Evolutionary conservation across 1,284 basidiomycete species (phyloP).

Genomic region (Ceratobasidium sp.): DNA sequence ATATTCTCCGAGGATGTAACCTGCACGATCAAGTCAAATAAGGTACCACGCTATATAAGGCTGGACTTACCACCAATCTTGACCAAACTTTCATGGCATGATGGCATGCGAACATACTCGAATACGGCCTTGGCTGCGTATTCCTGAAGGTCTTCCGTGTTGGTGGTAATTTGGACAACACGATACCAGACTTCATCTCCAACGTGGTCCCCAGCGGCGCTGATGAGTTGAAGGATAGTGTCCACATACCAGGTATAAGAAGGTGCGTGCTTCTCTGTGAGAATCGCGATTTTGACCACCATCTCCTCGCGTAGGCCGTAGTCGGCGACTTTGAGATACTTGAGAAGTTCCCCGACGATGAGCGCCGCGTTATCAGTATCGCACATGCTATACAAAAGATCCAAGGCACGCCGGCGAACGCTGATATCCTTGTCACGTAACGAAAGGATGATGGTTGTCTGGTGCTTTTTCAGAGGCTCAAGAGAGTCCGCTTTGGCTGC

Average conservation of each 20-base stretch:
- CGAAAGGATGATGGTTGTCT: conserved; percentile 93
- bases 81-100: conserved; percentile 96
- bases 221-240: conserved; percentile 94
- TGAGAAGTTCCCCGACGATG: conserved; percentile 93
- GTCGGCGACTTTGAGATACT: conserved; percentile 94
- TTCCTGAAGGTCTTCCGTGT: conserved; percentile 95
- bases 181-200: conserved; percentile 99
- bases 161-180: conserved; percentile 97
- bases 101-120: conserved; percentile 86
- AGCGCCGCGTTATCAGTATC: conserved; percentile 94
- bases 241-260: conserved; percentile 98
- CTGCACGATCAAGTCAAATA: conserved; percentile 55
- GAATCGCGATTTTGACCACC: conserved; percentile 97
- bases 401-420: conserved; percentile 91
- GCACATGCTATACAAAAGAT: conserved; percentile 99
- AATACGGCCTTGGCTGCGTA: conserved; percentile 97
- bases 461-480: conserved; percentile 93
- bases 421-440: conserved; percentile 98
- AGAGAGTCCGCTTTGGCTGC: conserved; percentile 92
- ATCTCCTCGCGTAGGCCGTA: conserved; percentile 97
- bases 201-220: conserved; percentile 96
- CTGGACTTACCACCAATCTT: conserved; percentile 84
- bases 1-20: conserved; percentile 97
- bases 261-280: conserved; percentile 97
- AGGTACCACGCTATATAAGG: conserved; percentile 48